Evolutionary conservation across 2,329 filamentous ascomycete genomes (phyloP).

Genomic region (Trichoderma harzianum): DNA sequence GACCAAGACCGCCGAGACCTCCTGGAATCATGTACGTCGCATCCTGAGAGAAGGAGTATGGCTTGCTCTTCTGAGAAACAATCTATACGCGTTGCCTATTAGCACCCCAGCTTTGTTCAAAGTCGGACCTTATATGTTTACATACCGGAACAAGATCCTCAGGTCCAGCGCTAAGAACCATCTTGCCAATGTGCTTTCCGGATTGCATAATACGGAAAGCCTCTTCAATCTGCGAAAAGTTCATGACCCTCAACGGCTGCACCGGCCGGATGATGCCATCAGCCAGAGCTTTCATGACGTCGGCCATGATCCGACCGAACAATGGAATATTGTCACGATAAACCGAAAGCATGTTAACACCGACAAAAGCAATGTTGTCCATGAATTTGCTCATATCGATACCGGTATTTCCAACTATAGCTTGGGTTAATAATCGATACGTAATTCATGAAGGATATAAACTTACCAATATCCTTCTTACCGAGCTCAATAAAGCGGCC

Average conservation of each 20-base stretch:
- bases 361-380: background rate
- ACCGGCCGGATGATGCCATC: background rate
- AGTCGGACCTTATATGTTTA: background rate
- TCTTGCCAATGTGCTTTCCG: background rate
- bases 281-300: background rate
- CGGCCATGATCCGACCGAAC: background rate
- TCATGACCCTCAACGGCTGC: too few species aligned
- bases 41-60: background rate
- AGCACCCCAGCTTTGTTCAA: background rate
- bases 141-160: background rate
- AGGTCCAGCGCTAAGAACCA: background rate
- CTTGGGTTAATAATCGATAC: background rate
- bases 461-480: constrained; percentile 30
- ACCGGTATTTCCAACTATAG: background rate
- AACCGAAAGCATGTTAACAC: background rate
- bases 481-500: constrained; percentile 47
- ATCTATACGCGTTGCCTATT: background rate
- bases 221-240: background rate
- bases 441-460: background rate
- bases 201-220: background rate
- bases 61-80: background rate
- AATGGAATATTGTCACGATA: background rate
- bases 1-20: background rate
- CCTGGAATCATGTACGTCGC: background rate
- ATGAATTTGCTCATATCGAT: background rate